These are phyloP conservation scores for Cercospora sp. DNA, from an alignment of 2,329 filamentous ascomycete genomes.

Conservation along the genomic window DNA sequence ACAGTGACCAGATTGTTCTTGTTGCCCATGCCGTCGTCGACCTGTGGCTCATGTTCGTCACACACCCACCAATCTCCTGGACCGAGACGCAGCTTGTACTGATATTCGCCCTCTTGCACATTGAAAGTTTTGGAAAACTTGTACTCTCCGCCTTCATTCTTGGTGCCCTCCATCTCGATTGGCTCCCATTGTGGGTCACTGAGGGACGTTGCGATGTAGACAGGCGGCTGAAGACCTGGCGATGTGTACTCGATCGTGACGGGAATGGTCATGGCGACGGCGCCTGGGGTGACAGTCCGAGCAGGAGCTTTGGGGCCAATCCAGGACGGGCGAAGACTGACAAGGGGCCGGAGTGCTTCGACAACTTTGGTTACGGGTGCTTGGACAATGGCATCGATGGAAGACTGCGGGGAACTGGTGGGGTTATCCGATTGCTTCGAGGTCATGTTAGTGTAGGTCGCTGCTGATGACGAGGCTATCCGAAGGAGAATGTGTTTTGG, in stretches of 20 bases:
- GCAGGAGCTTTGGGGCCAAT: conserved; percentile 32
- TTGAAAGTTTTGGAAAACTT: conserved; percentile 60
- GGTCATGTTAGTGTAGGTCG: conserved; percentile 23
- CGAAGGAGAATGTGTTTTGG: not conserved
- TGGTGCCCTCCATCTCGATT: conserved; percentile 62
- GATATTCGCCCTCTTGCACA: conserved; percentile 60
- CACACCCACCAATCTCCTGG: conserved; percentile 69
- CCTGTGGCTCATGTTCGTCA: conserved; percentile 61
- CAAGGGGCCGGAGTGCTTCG: conserved; percentile 12
- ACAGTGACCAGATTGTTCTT: conserved; percentile 54
- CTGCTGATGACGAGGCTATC: conserved; percentile 2
- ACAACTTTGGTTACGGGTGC: conserved; percentile 13
- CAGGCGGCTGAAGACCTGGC: conserved; percentile 62
- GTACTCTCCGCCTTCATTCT: conserved; percentile 53
- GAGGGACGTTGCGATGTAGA: conserved; percentile 71
- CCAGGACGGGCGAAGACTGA: conserved; percentile 32
- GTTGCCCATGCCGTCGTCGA: conserved; percentile 55
- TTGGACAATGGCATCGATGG: conserved; percentile 23
- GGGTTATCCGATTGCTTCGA: conserved; percentile 18
- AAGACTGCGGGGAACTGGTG: conserved; percentile 11
- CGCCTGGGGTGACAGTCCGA: conserved; percentile 23
- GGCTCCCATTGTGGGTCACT: conserved; percentile 67
- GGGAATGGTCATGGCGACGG: conserved; percentile 38
- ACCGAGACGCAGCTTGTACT: conserved; percentile 74
- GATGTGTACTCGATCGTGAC: conserved; percentile 64